These are phyloP conservation scores for Xylaria venustula DNA, from an alignment of 495 filamentous ascomycete genomes.

Conservation along the genomic window DNA sequence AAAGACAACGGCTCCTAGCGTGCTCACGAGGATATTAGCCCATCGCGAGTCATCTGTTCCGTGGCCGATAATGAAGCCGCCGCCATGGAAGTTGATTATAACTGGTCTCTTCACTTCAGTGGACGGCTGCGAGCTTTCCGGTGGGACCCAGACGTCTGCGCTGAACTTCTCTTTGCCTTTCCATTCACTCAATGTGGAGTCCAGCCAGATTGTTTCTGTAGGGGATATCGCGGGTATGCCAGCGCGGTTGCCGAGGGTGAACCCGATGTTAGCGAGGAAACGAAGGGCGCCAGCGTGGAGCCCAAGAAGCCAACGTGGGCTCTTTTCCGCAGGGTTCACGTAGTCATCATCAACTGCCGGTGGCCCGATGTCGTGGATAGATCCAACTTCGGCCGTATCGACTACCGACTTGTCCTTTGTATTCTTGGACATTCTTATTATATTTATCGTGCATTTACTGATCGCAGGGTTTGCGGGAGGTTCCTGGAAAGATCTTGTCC, in stretches of 20 bases:
- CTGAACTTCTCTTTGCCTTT: constrained; percentile 15
- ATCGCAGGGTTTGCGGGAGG: background rate
- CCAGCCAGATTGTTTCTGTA: constrained; percentile 17
- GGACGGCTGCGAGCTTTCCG: background rate
- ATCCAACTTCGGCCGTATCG: background rate
- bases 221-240: constrained; percentile 5
- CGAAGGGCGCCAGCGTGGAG: constrained; percentile 17
- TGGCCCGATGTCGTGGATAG: constrained; percentile 8
- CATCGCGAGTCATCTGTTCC: constrained; percentile 62
- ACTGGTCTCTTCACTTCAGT: constrained; percentile 38
- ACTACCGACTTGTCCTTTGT: background rate
- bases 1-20: constrained; percentile 52
- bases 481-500: background rate
- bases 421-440: background rate
- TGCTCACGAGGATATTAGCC: constrained; percentile 36
- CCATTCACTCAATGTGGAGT: constrained; percentile 19
- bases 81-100: constrained; percentile 64
- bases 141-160: constrained; percentile 20
- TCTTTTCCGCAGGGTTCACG: constrained; percentile 21
- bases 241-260: constrained; percentile 16
- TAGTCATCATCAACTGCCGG: constrained; percentile 19
- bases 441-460: background rate
- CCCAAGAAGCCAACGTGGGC: constrained; percentile 22
- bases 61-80: constrained; percentile 63
- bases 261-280: constrained; percentile 15